A percentile compares a stretch with the other conserved stretches of the same genome.
Evolutionary conservation across 192 early-diverging fungal genomes (phyloP).

Genomic region (Coemansia aciculifera): DNA sequence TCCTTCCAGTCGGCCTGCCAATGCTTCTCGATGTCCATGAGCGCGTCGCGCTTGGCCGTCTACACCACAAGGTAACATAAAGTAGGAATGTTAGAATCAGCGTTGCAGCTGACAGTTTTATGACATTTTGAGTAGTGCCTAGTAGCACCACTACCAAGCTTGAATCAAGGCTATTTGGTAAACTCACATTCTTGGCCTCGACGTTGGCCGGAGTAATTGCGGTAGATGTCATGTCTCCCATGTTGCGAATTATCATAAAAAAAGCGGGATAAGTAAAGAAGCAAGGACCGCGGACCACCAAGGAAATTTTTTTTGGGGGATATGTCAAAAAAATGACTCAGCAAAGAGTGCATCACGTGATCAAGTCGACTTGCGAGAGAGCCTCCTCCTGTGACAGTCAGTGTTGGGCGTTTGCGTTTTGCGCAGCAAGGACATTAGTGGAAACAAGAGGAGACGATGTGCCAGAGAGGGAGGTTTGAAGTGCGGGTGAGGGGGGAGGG

Average conservation of each 20-base stretch:
- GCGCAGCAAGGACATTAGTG: neutral
- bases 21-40: conserved; percentile 72
- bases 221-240: neutral
- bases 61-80: conserved; percentile 3
- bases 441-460: neutral
- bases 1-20: conserved; percentile 81
- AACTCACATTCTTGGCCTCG: neutral
- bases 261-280: neutral
- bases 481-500: no score
- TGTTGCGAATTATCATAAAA: neutral
- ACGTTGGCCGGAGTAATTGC: neutral
- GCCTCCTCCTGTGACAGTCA: neutral
- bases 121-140: neutral
- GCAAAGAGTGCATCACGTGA: neutral
- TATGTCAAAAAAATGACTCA: neutral
- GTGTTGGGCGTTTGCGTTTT: neutral
- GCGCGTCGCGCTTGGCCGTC: conserved; percentile 78
- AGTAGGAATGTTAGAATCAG: neutral
- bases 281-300: neutral
- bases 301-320: no score
- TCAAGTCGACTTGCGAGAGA: neutral
- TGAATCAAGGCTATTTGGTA: neutral
- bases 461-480: neutral
- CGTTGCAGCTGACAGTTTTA: neutral
- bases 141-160: neutral